These are phyloP conservation scores for Psidium guajava DNA, from an alignment of 345 rosid genomes.

Conservation along the genomic window DNA sequence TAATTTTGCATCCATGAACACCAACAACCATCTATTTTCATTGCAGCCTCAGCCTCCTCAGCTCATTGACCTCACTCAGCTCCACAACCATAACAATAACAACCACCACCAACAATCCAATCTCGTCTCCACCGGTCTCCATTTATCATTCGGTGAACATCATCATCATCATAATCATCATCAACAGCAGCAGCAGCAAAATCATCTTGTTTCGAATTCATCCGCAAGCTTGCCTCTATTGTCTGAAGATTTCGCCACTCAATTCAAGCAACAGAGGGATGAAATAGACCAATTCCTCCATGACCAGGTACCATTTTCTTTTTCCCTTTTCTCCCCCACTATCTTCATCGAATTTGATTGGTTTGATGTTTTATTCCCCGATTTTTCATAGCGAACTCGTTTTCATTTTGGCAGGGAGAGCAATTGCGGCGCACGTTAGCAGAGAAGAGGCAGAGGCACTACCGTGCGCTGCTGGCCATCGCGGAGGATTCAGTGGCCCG, in stretches of 20 bases:
- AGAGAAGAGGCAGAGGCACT: constrained; percentile 66
- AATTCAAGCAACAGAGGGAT: constrained; percentile 59
- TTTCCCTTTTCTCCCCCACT: neutral
- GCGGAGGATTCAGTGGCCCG: constrained; percentile 56
- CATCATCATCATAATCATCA: constrained; percentile 29
- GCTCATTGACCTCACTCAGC: constrained; percentile 42
- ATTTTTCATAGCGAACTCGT: neutral
- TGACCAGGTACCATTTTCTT: constrained; percentile 41
- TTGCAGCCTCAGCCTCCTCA: constrained; percentile 41
- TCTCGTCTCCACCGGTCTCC: constrained; percentile 78
- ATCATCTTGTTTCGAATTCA: constrained; percentile 11
- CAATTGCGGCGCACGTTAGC: constrained; percentile 64
- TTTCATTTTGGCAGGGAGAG: constrained; percentile 38
- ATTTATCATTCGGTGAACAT: constrained; percentile 50
- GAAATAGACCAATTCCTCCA: constrained; percentile 73
- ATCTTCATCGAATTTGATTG: neutral
- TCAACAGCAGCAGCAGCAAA: constrained; percentile 25
- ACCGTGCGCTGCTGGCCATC: constrained; percentile 53
- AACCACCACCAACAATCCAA: constrained; percentile 24
- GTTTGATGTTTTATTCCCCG: neutral
- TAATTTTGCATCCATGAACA: neutral
- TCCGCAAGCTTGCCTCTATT: constrained; percentile 19
- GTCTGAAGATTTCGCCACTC: constrained; percentile 44
- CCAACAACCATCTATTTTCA: constrained; percentile 18
- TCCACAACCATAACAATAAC: constrained; percentile 20